Evolutionary conservation across 352 stramenopile species (phyloP).

Genomic region (Thalassiosira ordinaria): DNA sequence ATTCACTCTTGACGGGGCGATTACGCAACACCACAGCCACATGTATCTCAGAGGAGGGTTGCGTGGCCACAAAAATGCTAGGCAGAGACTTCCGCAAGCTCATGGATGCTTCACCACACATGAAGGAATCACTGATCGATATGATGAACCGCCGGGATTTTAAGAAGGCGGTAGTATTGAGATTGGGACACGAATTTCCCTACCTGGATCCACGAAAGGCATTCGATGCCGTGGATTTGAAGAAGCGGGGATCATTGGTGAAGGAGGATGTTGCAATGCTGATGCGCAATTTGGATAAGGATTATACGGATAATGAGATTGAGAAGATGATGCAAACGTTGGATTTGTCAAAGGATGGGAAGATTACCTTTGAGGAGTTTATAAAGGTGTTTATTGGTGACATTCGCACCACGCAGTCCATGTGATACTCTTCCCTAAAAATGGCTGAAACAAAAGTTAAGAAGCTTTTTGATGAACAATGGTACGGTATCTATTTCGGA

Average conservation of each 20-base stretch:
- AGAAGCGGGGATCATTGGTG: constrained; percentile 51
- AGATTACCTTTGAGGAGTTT: constrained; percentile 76
- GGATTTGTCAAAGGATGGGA: constrained; percentile 63
- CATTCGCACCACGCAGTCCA: too few species aligned
- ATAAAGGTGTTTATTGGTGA: constrained; percentile 77
- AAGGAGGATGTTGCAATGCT: constrained; percentile 57
- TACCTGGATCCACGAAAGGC: constrained; percentile 70
- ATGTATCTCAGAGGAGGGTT: constrained; percentile 65
- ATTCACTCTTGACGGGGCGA: constrained; percentile 65
- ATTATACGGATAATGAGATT: constrained; percentile 71
- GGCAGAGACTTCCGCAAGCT: constrained; percentile 69
- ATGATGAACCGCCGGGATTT: constrained; percentile 79
- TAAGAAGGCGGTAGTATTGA: constrained; percentile 77
- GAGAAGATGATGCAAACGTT: constrained; percentile 68
- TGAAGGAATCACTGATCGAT: constrained; percentile 71
- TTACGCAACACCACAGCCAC: constrained; percentile 68
- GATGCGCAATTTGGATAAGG: constrained; percentile 70
- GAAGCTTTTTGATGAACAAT: too few species aligned
- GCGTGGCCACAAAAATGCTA: constrained; percentile 55
- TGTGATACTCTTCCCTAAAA: too few species aligned
- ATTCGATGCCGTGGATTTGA: constrained; percentile 68
- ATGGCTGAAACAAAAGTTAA: too few species aligned
- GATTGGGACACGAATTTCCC: constrained; percentile 74
- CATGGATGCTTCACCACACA: constrained; percentile 51
- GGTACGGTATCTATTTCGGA: too few species aligned